phyloP scores from a whole-genome alignment of 208 protist genomes.

The Sergeia podlipaevii region DNA sequence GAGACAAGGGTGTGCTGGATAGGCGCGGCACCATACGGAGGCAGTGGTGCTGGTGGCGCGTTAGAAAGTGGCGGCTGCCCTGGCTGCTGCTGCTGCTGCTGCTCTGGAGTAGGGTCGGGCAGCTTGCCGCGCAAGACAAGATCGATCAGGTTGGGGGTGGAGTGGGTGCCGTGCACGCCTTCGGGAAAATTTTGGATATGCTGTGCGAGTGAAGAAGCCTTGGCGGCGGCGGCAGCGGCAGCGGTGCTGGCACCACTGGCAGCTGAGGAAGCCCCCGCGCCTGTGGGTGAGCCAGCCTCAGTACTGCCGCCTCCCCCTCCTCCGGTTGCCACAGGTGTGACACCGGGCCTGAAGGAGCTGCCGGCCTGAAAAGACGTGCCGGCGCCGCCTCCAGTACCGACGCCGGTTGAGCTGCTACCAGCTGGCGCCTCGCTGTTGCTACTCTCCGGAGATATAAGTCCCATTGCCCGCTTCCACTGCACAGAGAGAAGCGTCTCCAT shows the following conservation, averaged over 20 bases:
- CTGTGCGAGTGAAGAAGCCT: slow-evolving; percentile 17
- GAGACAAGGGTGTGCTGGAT: slow-evolving; percentile 72
- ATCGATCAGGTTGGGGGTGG: slow-evolving; percentile 39
- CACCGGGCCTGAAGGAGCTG: slow-evolving; percentile 1
- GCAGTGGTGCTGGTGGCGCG: slow-evolving; percentile 22
- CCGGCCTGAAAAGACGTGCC: slow-evolving; percentile 12
- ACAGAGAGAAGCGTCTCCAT: slow-evolving; percentile 21
- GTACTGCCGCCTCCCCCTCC: slow-evolving; percentile 3
- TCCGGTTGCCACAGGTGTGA: slow-evolving; percentile 4
- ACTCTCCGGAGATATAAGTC: slow-evolving; percentile 8
- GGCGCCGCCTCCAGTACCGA: slow-evolving; percentile 32
- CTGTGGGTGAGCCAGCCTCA: not conserved
- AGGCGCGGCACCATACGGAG: slow-evolving; percentile 25
- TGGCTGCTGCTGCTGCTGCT: not conserved
- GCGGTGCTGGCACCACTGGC: slow-evolving; percentile 7
- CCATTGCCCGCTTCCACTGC: slow-evolving; percentile 10
- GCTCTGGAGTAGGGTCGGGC: slow-evolving; percentile 2
- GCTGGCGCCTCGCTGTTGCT: not conserved
- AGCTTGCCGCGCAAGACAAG: slow-evolving; percentile 40
- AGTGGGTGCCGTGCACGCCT: slow-evolving; percentile 58
- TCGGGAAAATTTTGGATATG: slow-evolving; percentile 59
- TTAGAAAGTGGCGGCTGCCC: slow-evolving; percentile 5
- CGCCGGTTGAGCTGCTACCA: not conserved
- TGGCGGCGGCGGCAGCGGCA: slow-evolving; percentile 14
- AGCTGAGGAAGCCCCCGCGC: not conserved